phyloP scores from a whole-genome alignment of 148 eudicot species.

The Vaccinium darrowii region DNA sequence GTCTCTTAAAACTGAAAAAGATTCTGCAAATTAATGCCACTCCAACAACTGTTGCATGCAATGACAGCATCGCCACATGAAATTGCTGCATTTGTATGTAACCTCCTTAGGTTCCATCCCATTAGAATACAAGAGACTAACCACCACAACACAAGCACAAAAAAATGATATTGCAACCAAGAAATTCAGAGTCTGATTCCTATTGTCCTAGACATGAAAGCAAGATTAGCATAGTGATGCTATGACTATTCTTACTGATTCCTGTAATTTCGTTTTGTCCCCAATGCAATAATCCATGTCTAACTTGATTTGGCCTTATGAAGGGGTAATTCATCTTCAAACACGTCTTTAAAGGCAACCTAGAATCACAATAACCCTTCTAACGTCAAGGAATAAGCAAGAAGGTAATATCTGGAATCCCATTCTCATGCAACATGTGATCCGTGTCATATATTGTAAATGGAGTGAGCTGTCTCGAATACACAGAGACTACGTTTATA shows the following conservation, averaged over 20 bases:
- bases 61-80: not conserved
- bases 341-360: not conserved
- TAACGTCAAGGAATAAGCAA: not conserved
- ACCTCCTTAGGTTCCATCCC: not conserved
- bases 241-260: not conserved
- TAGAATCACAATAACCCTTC: not conserved
- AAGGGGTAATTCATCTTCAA: not conserved
- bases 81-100: not conserved
- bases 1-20: not conserved
- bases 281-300: not conserved
- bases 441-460: not conserved
- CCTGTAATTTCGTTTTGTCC: not conserved
- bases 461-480: not conserved
- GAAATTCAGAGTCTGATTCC: not conserved
- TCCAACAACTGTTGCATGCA: not conserved
- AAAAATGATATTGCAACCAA: not conserved
- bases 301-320: not conserved
- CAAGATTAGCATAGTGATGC: not conserved
- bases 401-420: not conserved
- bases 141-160: not conserved
- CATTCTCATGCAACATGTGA: not conserved
- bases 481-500: not conserved
- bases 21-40: not conserved
- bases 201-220: slow-evolving; percentile 5
- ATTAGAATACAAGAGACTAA: not conserved